These are phyloP conservation scores for Clavaria fumosa DNA, from an alignment of 768 basidiomycete species.

Conservation along the genomic window DNA sequence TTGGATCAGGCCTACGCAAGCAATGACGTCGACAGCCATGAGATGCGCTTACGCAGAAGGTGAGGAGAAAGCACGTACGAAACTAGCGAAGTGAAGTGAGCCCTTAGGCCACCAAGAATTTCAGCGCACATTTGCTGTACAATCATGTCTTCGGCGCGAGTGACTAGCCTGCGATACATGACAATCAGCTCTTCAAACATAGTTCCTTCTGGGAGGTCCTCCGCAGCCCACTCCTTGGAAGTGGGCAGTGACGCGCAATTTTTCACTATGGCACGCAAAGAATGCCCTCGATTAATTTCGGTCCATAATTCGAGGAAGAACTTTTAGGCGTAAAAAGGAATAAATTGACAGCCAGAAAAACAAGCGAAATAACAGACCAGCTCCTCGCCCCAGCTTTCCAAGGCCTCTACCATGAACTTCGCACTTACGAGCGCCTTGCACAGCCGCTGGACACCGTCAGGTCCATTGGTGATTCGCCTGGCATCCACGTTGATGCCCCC, in stretches of 20 bases:
- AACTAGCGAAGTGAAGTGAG: slow-evolving; percentile 45
- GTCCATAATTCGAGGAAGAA: slow-evolving; percentile 87
- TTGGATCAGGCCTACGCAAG: slow-evolving; percentile 12
- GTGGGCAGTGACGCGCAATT: slow-evolving; percentile 36
- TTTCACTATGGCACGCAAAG: slow-evolving; percentile 39
- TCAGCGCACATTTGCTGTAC: slow-evolving; percentile 72
- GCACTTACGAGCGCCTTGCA: slow-evolving; percentile 80
- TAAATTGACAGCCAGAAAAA: slow-evolving; percentile 5
- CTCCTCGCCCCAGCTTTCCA: slow-evolving; percentile 84
- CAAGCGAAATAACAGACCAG: slow-evolving; percentile 37
- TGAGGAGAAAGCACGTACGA: slow-evolving; percentile 20
- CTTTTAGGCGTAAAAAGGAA: slow-evolving; percentile 23
- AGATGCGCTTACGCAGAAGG: not conserved
- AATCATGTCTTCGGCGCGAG: slow-evolving; percentile 78
- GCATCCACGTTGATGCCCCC: slow-evolving; percentile 34
- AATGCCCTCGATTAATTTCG: slow-evolving; percentile 50
- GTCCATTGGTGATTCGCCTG: slow-evolving; percentile 59
- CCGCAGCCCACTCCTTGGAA: slow-evolving; percentile 18
- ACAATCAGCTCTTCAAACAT: slow-evolving; percentile 68
- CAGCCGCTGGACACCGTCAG: slow-evolving; percentile 68
- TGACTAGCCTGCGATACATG: slow-evolving; percentile 42
- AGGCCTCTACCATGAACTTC: slow-evolving; percentile 48
- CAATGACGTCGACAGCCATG: not conserved
- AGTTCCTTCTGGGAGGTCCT: slow-evolving; percentile 40
- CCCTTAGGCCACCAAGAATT: slow-evolving; percentile 58